Evolutionary conservation across 1,139 yeast species (phyloP), one percentile per base, ranked within the genome.

Genomic region (Zygoascus meyerae): DNA sequence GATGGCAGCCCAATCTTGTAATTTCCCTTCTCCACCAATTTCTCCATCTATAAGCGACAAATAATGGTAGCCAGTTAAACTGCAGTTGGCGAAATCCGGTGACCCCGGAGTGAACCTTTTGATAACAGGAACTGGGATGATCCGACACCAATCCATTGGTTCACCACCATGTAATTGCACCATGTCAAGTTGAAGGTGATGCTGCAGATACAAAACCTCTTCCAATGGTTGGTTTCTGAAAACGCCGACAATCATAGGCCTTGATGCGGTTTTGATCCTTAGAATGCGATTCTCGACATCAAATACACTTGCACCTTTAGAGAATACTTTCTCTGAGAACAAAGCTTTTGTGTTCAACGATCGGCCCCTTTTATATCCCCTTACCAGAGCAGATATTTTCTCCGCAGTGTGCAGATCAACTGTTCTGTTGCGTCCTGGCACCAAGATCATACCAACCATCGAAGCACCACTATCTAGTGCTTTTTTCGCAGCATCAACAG

Each of bases 101-200:
- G 85, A 84, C 28, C 69, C 68, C 0, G 95, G 87, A 2, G 85
- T 81, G 57, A 79, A 84, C 47, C 97, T 70, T 40, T 85, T 77
- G 50, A 92, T 83, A 3, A 87, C 77, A 0, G 95, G 95, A 40
- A 70, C 70, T 1, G 71, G 67, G 10, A 82, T 67, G 45, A 61
- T 53, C 0, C 62, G 54, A 10, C 76, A 65, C 70, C 74, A 86
- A 42, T 71, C 79, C 52, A 83, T 70, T 37, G 84, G 75, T 63
- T 92, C 97, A 39, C 78, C 74, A 1, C 98, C 98, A 64, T 92
- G 98, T 9, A 92, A 67, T 62, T 92, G 98, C 1, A 92, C 84
- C 32, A 87, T 71, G 65, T 90, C 97, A 11, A 89, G 63, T 0
- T 70, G 68, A 21, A 82, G 65, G 8, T 72, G 73, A 1, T 67